Conservation (phyloP, 331 rosid genomes). For the Spiraea crenata region DNA sequence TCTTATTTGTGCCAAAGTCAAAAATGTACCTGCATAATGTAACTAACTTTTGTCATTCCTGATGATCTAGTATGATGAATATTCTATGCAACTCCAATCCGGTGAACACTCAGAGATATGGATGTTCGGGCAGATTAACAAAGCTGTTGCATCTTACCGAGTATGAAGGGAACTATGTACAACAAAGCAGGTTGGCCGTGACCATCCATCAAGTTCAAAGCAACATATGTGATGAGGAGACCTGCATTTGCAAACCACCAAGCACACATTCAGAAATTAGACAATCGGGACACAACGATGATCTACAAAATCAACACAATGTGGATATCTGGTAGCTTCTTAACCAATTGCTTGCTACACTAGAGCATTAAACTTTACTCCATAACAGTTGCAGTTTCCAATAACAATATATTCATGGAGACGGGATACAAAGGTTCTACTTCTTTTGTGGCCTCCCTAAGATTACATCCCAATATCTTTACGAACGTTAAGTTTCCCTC, state of each 20-base stretch:
- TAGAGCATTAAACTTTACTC: not conserved
- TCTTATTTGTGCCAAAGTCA: slow-evolving; percentile 89
- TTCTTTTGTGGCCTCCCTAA: not conserved
- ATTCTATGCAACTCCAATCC: not conserved
- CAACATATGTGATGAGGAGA: slow-evolving; percentile 85
- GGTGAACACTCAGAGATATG: not conserved
- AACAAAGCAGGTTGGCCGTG: slow-evolving; percentile 99
- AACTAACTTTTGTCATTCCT: slow-evolving; percentile 3
- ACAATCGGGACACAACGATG: not conserved
- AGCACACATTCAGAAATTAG: slow-evolving; percentile 2
- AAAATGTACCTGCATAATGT: slow-evolving; percentile 63
- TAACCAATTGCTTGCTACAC: no score
- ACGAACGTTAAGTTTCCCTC: not conserved
- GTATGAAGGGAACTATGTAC: slow-evolving; percentile 92
- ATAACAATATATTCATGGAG: not conserved
- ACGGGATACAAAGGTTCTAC: not conserved
- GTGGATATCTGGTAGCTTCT: no score
- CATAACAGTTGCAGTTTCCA: not conserved
- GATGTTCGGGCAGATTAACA: not conserved
- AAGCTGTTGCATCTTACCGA: slow-evolving; percentile 49
- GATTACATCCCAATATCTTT: not conserved
- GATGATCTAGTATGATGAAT: not conserved
- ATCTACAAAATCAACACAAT: not conserved
- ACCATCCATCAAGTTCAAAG: slow-evolving; percentile 98
- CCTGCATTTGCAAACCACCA: slow-evolving; percentile 45